Conservation (phyloP, 257 asterid species). For the Solanum acaule region DNA sequence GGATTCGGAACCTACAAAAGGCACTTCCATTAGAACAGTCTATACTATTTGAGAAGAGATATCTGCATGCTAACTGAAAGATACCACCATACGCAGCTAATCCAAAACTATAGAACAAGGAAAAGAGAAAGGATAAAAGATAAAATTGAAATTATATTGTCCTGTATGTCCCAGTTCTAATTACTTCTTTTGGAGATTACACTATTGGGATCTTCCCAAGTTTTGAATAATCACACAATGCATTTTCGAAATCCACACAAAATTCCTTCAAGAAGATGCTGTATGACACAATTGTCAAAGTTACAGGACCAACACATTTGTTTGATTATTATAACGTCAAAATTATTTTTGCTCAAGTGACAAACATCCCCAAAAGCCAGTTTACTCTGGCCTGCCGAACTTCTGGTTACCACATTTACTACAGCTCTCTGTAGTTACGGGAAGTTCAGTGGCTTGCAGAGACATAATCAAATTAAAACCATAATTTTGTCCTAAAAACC, state of each 20-base stretch:
- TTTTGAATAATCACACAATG: not conserved
- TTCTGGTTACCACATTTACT: not conserved
- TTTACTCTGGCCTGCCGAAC: not conserved
- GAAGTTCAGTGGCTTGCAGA: not conserved
- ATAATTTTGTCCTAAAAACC: not conserved
- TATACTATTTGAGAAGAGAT: not conserved
- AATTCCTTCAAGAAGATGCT: not conserved
- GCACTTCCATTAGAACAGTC: not conserved
- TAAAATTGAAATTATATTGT: not conserved
- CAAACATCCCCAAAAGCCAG: not conserved
- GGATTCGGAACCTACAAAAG: conserved; percentile 80
- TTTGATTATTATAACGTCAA: not conserved
- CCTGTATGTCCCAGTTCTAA: not conserved
- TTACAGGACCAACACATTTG: not conserved
- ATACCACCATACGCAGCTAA: not conserved
- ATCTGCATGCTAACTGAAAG: not conserved
- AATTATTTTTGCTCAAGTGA: not conserved
- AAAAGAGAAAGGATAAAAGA: not conserved
- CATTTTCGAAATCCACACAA: not conserved
- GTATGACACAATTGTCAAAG: not conserved
- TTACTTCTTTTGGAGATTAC: not conserved
- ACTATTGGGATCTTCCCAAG: not conserved
- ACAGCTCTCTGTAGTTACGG: not conserved
- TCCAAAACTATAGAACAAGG: not conserved
- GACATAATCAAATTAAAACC: not conserved